phyloP scores from a whole-genome alignment of 371 early-diverging fungal genomes.

The Polyrhizophydium stewartii region DNA sequence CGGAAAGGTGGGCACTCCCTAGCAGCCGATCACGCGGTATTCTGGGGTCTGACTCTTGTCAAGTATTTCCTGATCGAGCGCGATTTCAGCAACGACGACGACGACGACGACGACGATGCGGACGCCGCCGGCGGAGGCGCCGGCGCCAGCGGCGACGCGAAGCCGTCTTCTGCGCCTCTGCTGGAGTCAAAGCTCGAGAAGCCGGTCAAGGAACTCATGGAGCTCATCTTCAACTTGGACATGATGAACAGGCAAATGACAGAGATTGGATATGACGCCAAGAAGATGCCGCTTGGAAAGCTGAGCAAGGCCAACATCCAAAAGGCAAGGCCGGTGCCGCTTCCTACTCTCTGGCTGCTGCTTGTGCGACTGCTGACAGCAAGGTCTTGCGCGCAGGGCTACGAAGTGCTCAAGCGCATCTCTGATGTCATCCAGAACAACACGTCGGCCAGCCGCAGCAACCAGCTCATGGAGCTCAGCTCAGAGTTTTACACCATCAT shows the following conservation, averaged over 20 bases:
- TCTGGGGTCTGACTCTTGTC: neutral
- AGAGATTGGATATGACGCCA: slow-evolving; percentile 50
- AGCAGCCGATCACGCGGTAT: slow-evolving; percentile 19
- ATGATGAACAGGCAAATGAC: slow-evolving; percentile 51
- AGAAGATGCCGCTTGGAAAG: slow-evolving; percentile 62
- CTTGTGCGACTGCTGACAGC: too few relatives aligned
- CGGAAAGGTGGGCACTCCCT: slow-evolving; percentile 35
- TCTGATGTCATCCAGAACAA: slow-evolving; percentile 27
- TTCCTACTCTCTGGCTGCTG: too few relatives aligned
- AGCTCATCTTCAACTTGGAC: slow-evolving; percentile 50
- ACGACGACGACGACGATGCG: slow-evolving; percentile 24
- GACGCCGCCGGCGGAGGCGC: slow-evolving; percentile 12
- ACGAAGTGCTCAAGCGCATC: slow-evolving; percentile 43
- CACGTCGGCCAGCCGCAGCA: neutral
- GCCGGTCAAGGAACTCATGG: slow-evolving; percentile 47
- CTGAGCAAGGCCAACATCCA: slow-evolving; percentile 48
- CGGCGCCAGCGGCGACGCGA: neutral
- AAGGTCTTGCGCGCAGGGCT: slow-evolving; percentile 36
- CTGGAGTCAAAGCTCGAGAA: slow-evolving; percentile 41
- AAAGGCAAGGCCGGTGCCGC: neutral
- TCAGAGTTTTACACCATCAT: slow-evolving; percentile 56
- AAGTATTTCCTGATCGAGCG: slow-evolving; percentile 40
- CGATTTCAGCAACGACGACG: slow-evolving; percentile 46
- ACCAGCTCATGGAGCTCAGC: slow-evolving; percentile 24
- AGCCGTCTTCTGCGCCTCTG: neutral